A percentile compares a stretch with the other conserved stretches of the same genome.
phyloP scores from a whole-genome alignment of 2,329 filamentous ascomycete genomes.

The Hirsutella rhossiliensis region DNA sequence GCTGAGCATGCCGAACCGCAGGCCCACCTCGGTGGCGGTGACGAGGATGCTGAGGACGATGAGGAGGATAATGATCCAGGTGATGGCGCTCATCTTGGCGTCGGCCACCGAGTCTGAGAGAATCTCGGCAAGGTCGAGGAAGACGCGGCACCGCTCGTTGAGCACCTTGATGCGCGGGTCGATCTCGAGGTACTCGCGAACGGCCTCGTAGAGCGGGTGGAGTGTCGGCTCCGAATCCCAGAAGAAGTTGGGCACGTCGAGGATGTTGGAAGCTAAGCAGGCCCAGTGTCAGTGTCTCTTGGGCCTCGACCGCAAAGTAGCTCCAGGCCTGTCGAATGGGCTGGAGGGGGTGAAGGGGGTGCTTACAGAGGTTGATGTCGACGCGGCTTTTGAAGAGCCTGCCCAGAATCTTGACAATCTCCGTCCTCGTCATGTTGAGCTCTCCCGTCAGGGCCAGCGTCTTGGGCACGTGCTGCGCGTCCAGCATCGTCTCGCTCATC shows the following conservation, averaged over 20 bases:
- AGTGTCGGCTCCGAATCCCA: constrained; percentile 96
- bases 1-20: constrained; percentile 67
- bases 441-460: constrained; percentile 79
- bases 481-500: constrained; percentile 88
- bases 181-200: constrained; percentile 96
- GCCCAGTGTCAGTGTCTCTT: too few species aligned
- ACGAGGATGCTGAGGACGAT: constrained; percentile 87
- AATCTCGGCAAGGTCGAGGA: constrained; percentile 92
- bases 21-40: constrained; percentile 76
- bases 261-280: constrained; percentile 71
- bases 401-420: constrained; percentile 87
- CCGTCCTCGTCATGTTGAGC: constrained; percentile 79
- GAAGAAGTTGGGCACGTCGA: constrained; percentile 94
- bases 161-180: constrained; percentile 91
- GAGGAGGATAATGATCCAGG: constrained; percentile 94
- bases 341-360: not conserved
- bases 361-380: constrained; percentile 91
- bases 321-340: too few species aligned
- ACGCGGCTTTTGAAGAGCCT: constrained; percentile 87
- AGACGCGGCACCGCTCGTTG: constrained; percentile 93
- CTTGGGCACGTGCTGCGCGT: constrained; percentile 86
- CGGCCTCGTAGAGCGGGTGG: constrained; percentile 85
- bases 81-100: constrained; percentile 90
- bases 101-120: constrained; percentile 85
- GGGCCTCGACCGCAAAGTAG: too few species aligned